These are phyloP conservation scores for Eragrostis tef DNA, from an alignment of 202 grass and related monocot genomes.

Conservation along the genomic window DNA sequence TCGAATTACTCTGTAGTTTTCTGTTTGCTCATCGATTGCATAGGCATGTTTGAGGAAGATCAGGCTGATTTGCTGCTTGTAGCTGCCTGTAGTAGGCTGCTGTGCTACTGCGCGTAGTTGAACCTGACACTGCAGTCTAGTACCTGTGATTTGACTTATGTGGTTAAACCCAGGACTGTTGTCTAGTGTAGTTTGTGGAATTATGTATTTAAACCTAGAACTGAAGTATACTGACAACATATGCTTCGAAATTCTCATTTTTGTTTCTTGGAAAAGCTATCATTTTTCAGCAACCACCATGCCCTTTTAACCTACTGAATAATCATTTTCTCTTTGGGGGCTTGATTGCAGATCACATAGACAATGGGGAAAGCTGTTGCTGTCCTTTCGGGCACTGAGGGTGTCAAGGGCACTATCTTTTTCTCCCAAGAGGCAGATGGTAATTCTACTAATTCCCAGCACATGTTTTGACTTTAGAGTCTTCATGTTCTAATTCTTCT, in stretches of 20 bases:
- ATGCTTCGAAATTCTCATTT: too few relatives aligned
- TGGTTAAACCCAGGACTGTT: too few relatives aligned
- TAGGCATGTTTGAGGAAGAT: background rate
- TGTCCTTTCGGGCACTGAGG: slow-evolving; percentile 58
- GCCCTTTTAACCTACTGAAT: background rate
- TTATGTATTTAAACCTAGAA: background rate
- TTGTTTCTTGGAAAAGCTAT: background rate
- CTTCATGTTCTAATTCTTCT: background rate
- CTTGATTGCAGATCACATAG: slow-evolving; percentile 58
- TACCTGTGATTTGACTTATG: too few relatives aligned
- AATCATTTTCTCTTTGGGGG: background rate
- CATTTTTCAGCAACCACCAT: background rate
- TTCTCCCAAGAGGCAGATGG: slow-evolving; percentile 75
- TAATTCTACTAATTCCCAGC: slow-evolving; percentile 22
- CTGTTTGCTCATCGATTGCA: background rate
- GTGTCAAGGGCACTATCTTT: slow-evolving; percentile 75
- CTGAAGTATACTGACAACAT: background rate
- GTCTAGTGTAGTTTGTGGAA: too few relatives aligned
- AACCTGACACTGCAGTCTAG: background rate
- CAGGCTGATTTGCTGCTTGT: background rate
- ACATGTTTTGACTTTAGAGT: slow-evolving; percentile 14
- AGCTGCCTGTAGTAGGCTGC: too few relatives aligned
- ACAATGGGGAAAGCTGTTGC: slow-evolving; percentile 87
- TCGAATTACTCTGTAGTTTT: background rate
- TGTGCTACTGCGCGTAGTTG: too few relatives aligned